These are phyloP conservation scores for Camellia japonica DNA, from an alignment of 148 eudicot genomes.

Conservation along the genomic window DNA sequence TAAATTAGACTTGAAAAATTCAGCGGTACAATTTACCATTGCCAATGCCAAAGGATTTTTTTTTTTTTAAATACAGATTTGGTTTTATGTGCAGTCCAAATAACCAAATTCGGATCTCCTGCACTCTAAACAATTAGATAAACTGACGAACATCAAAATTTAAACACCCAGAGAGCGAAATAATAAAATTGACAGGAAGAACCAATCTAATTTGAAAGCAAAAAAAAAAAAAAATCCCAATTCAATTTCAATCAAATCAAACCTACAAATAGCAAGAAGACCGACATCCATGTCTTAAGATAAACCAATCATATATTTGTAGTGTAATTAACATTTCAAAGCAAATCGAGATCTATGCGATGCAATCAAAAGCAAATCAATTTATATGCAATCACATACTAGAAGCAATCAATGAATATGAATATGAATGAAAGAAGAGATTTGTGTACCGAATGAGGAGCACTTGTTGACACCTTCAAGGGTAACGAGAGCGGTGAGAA, in stretches of 20 bases:
- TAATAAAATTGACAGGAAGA: not conserved
- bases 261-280: not conserved
- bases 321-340: not conserved
- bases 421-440: conserved; percentile 1
- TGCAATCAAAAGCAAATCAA: conserved; percentile 3
- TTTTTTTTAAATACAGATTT: too few species aligned
- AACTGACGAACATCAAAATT: too few species aligned
- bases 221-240: not conserved
- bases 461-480: conserved; percentile 99
- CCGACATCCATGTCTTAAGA: not conserved
- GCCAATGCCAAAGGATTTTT: not conserved
- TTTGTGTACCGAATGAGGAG: conserved; percentile 76
- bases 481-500: conserved; percentile 90
- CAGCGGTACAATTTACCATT: not conserved
- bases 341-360: not conserved
- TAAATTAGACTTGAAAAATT: not conserved
- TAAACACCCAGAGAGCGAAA: too few species aligned
- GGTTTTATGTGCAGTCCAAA: too few species aligned
- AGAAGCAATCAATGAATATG: not conserved
- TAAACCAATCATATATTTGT: not conserved
- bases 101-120: too few species aligned
- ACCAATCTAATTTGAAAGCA: not conserved
- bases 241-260: not conserved
- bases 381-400: not conserved
- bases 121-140: too few species aligned